Conservation (phyloP, 768 basidiomycete genomes). For the Amanita jacksonii region DNA sequence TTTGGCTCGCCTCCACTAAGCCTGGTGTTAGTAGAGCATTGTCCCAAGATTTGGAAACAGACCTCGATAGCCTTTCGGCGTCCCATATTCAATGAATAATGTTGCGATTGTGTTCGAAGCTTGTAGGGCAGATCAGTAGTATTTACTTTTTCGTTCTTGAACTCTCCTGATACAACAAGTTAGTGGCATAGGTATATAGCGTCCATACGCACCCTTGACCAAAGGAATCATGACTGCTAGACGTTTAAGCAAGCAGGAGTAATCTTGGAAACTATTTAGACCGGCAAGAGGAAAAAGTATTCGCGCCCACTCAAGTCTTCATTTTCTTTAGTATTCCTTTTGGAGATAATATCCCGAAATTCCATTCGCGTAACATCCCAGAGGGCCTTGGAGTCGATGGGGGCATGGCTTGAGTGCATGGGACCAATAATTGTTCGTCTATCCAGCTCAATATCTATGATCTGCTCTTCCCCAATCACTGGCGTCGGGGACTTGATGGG, state of each 20-base stretch:
- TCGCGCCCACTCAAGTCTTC: too few relatives aligned
- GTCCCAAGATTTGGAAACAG: conserved; percentile 7
- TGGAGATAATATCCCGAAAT: too few relatives aligned
- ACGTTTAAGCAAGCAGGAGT: not conserved
- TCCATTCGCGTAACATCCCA: conserved; percentile 30
- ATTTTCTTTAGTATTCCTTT: too few relatives aligned
- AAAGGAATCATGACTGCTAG: too few relatives aligned
- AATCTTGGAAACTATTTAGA: too few relatives aligned
- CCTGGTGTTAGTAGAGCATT: not conserved
- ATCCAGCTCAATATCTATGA: conserved; percentile 44
- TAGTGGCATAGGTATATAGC: too few relatives aligned
- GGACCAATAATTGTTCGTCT: conserved; percentile 33
- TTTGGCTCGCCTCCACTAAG: conserved; percentile 38
- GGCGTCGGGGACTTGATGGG: conserved; percentile 23
- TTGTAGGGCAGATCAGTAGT: conserved; percentile 28
- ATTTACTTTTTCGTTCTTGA: conserved; percentile 16
- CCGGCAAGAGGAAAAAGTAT: too few relatives aligned
- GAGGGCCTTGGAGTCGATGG: conserved; percentile 24
- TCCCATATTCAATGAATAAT: conserved; percentile 29
- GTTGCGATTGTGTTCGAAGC: conserved; percentile 23
- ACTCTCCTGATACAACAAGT: too few relatives aligned
- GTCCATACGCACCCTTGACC: too few relatives aligned
- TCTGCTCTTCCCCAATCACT: conserved; percentile 37
- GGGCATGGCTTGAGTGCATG: conserved; percentile 19
- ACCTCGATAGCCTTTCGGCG: conserved; percentile 46